Conservation (phyloP, 2,329 filamentous ascomycete genomes). For the Apiospora aurea region DNA sequence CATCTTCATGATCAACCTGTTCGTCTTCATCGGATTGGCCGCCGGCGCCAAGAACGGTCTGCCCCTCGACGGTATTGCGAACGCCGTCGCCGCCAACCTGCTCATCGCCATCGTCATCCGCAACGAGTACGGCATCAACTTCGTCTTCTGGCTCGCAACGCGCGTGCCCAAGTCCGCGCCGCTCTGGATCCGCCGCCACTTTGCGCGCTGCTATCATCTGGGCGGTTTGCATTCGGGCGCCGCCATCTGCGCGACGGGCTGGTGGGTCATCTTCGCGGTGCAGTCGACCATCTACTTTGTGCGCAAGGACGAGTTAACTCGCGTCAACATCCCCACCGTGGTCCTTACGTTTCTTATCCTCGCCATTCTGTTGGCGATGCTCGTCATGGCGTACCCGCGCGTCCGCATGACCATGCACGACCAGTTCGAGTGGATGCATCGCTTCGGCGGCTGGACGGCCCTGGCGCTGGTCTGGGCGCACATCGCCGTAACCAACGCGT, state of each 20-base stretch:
- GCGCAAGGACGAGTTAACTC: background rate
- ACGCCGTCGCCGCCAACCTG: conserved; percentile 44
- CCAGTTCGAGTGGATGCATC: conserved; percentile 63
- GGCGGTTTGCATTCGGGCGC: conserved; percentile 62
- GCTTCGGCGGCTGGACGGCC: conserved; percentile 63
- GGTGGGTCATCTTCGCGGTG: conserved; percentile 50
- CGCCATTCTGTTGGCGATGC: conserved; percentile 54
- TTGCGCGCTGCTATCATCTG: conserved; percentile 59
- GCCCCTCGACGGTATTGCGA: conserved; percentile 28
- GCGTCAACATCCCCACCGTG: conserved; percentile 10
- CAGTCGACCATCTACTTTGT: conserved; percentile 36
- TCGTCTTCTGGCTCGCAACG: conserved; percentile 50
- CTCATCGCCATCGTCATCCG: conserved; percentile 52
- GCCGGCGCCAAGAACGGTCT: conserved; percentile 48
- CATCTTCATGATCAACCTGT: conserved; percentile 24
- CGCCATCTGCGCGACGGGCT: conserved; percentile 54
- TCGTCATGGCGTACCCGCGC: conserved; percentile 57
- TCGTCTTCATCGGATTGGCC: conserved; percentile 44
- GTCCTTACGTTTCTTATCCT: conserved; percentile 52
- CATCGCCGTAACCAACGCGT: conserved; percentile 43
- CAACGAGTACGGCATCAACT: conserved; percentile 56
- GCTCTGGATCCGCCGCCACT: conserved; percentile 50
- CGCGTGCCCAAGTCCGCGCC: conserved; percentile 52
- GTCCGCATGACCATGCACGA: conserved; percentile 60
- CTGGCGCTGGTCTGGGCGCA: conserved; percentile 56